phyloP scores from a whole-genome alignment of 305 asterid genomes.

The Petunia hybrid region DNA sequence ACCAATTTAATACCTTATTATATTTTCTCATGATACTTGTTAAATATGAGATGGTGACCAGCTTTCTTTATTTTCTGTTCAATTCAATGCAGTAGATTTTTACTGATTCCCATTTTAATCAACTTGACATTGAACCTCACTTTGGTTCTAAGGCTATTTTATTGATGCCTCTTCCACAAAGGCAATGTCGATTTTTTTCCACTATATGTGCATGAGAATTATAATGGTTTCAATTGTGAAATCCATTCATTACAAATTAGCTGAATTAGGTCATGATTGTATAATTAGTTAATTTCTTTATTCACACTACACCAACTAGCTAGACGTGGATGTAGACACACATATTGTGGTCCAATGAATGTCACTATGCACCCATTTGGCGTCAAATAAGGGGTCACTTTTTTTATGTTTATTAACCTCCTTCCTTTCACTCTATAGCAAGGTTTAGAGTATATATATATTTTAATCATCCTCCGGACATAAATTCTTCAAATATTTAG shows the following conservation, averaged over 20 bases:
- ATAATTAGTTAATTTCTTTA: background rate
- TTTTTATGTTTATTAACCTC: background rate
- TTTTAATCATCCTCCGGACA: too few relatives aligned
- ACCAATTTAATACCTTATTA: too few relatives aligned
- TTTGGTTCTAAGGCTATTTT: background rate
- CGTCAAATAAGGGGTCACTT: background rate
- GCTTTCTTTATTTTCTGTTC: too few relatives aligned
- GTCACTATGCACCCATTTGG: background rate
- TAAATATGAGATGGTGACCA: too few relatives aligned
- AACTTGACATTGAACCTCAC: background rate
- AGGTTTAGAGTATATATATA: too few relatives aligned
- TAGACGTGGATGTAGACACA: background rate
- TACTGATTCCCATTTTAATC: background rate
- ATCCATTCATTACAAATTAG: conserved; percentile 16
- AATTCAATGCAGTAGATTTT: too few relatives aligned
- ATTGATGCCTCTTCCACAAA: background rate
- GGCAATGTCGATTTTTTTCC: background rate
- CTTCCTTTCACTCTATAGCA: too few relatives aligned
- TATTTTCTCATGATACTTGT: too few relatives aligned
- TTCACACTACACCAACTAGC: background rate
- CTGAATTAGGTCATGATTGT: conserved; percentile 29
- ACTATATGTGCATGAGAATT: background rate
- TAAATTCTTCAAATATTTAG: too few relatives aligned
- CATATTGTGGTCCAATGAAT: background rate
- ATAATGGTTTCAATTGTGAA: conserved; percentile 23